phyloP scores from a whole-genome alignment of 129 eudicot species.

The Apium graveolens region DNA sequence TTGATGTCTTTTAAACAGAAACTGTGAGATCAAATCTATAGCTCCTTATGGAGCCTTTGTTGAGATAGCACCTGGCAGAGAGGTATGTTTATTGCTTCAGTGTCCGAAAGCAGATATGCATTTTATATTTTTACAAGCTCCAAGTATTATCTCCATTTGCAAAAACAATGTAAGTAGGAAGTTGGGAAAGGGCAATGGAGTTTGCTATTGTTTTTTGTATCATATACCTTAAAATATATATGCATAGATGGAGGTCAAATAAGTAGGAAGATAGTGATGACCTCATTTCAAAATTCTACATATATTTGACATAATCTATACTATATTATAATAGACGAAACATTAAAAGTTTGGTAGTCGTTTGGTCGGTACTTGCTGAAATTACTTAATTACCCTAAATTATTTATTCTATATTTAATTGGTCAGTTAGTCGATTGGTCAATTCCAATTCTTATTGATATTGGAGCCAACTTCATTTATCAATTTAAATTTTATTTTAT shows the following conservation, averaged over 20 bases:
- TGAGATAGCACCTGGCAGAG: slow-evolving; percentile 95
- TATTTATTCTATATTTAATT: too few relatives aligned
- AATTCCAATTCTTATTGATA: too few relatives aligned
- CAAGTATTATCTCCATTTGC: background rate
- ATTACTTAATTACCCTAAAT: too few relatives aligned
- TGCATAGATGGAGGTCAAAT: background rate
- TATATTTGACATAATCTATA: background rate
- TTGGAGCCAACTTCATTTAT: too few relatives aligned
- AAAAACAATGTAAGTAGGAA: background rate
- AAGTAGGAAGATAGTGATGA: too few relatives aligned
- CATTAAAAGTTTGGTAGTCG: too few relatives aligned
- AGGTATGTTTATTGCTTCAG: slow-evolving; percentile 37
- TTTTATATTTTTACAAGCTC: background rate
- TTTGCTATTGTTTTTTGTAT: too few relatives aligned
- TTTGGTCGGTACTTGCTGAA: too few relatives aligned
- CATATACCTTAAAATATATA: too few relatives aligned
- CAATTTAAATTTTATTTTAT: too few relatives aligned
- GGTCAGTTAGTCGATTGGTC: too few relatives aligned
- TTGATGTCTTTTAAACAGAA: slow-evolving; percentile 42
- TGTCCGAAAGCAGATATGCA: background rate
- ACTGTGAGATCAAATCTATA: slow-evolving; percentile 78
- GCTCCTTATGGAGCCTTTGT: slow-evolving; percentile 90
- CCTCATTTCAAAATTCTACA: background rate
- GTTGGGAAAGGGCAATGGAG: background rate
- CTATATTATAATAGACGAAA: too few relatives aligned